Evolutionary conservation across 148 eudicot genomes (phyloP), one percentile per base, ranked within the genome.

Genomic region (Oxyria digyna): DNA sequence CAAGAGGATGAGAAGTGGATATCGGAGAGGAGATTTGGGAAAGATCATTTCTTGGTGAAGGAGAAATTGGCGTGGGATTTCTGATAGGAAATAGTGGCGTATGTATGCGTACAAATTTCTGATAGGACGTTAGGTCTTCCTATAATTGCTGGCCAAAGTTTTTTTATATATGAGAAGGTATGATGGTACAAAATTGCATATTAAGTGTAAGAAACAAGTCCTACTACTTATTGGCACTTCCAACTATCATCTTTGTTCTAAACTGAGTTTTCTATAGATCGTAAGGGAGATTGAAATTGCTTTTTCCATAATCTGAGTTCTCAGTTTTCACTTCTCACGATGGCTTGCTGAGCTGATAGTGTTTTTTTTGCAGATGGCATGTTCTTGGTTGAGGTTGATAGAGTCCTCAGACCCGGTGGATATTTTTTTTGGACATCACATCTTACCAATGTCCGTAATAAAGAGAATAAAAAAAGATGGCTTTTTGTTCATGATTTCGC

Each of bases 401-500:
- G 99, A 74, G 83, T 91, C 68, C 71, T 95, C 75, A 80, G 89
- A 73, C 99, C 99, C 27, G 96, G 99, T 75, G 99, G 97, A 79
- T 95, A 95, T 74, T 95, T 95, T 81, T 97, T 95, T 45, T 95
- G 99, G 99, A 95, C 97, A 65, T 91, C 97, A 62, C 96, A 89
- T 38, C 75, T 94, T 50, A 90, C 90, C 70, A 87, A 82, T 77
- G 77, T 89, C 35, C 97, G 89, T 71, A 86, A 88, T 48, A 95
- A 95, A 79, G 87, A 67, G 67, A 85, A 87, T 70, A 85, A 78
- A 74, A 91, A 95, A 76, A 83, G 78, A 78, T 95, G 99, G 99
- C 72, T 76, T 67, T 65, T 87, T 67, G 82, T 95, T 71, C 96
- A 71, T 62, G 72, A 54, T 67, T 79, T 81, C 57, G 79, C 97